Percentiles rank a stretch among this genome's conserved stretches.
Evolutionary conservation across 108 stramenopile genomes (phyloP).

Genomic region (Skeletonema menzelii): DNA sequence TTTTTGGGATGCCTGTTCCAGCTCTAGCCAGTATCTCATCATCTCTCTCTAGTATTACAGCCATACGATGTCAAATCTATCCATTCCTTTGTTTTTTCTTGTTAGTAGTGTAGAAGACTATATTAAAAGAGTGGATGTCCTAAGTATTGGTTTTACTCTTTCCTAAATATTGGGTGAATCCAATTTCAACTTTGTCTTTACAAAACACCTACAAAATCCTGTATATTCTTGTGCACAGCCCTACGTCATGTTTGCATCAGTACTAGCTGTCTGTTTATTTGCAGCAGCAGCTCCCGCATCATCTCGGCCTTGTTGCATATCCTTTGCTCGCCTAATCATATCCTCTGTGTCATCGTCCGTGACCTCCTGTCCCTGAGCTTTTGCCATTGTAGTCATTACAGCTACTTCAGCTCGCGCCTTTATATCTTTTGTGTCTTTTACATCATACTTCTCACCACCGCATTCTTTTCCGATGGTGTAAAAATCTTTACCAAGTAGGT

Average conservation of each 20-base stretch:
- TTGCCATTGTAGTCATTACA: conserved; percentile 87
- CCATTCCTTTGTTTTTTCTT: no score
- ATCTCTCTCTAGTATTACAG: no score
- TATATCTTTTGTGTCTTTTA: conserved; percentile 66
- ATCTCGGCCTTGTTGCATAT: conserved; percentile 9
- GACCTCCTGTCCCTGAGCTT: conserved; percentile 91
- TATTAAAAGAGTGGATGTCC: no score
- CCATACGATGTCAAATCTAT: no score
- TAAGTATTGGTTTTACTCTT: no score
- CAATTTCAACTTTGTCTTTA: no score
- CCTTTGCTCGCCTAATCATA: conserved; percentile 74
- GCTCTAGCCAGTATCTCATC: no score
- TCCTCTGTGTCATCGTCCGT: conserved; percentile 79
- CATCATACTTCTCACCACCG: conserved; percentile 39
- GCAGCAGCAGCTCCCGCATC: not conserved
- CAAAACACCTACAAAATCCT: no score
- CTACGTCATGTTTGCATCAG: not conserved
- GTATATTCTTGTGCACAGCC: no score
- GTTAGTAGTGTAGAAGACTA: no score
- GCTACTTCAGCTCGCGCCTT: conserved; percentile 85
- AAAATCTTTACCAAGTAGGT: conserved; percentile 74
- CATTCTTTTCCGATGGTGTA: conserved; percentile 60
- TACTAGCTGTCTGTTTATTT: not conserved
- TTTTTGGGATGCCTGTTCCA: no score
- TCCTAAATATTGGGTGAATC: no score